These are phyloP conservation scores for Yamadazyma dushanensis DNA, from an alignment of 1,139 yeast species.

Conservation along the genomic window DNA sequence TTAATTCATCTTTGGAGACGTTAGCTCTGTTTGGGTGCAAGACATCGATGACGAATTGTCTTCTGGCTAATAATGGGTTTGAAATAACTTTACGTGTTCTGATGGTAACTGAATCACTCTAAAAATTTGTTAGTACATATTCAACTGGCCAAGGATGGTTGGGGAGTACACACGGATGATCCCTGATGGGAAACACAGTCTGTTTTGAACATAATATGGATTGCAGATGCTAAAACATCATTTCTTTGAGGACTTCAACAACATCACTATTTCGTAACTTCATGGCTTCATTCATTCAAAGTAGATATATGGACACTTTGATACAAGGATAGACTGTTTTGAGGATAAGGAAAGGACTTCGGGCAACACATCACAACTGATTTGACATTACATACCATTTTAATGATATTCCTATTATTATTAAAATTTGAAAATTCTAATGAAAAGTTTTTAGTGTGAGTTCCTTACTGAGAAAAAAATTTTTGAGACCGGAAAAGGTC, in stretches of 20 bases:
- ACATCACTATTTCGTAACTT: too few species aligned
- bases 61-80: slow-evolving; percentile 99
- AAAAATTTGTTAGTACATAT: slow-evolving; percentile 33
- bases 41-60: slow-evolving; percentile 99
- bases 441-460: slow-evolving; percentile 14
- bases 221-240: too few species aligned
- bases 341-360: neutral
- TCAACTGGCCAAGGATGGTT: neutral
- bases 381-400: slow-evolving; percentile 28
- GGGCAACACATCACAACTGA: neutral
- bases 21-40: slow-evolving; percentile 99
- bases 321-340: neutral
- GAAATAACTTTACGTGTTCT: slow-evolving; percentile 99
- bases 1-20: slow-evolving; percentile 98
- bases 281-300: too few species aligned
- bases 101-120: slow-evolving; percentile 99
- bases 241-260: too few species aligned
- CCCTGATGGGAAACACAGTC: too few species aligned
- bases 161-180: neutral
- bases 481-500: slow-evolving; percentile 5
- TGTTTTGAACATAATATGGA: too few species aligned
- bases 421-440: slow-evolving; percentile 6
- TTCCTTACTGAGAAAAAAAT: slow-evolving; percentile 3
- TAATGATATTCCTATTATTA: slow-evolving; percentile 25
- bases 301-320: too few species aligned